Evolutionary conservation across 495 filamentous ascomycete species (phyloP), one percentile per base, ranked within the genome.

Genomic region (Hypoxylon cercidicola): DNA sequence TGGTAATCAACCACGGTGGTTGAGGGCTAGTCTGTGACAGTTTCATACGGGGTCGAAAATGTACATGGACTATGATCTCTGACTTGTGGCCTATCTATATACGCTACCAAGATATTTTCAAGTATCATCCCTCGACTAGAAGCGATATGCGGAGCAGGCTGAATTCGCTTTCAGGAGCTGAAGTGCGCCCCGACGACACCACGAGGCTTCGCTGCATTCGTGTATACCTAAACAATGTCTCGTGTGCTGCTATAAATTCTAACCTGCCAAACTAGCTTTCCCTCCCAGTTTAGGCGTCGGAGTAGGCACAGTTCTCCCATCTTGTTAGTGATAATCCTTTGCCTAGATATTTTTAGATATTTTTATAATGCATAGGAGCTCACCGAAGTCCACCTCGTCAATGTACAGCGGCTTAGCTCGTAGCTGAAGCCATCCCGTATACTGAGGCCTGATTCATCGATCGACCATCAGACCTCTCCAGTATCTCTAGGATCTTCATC

Each of bases 361-460:
- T 16, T 16, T 43, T 3, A 11, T 43, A 43, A 19, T n/a, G n/a
- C n/a, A n/a, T 8, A 43, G 40, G 40, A 16, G 20, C 9, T 43
- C 16, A 18, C 40, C 6, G 16, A 19, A 20, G 40, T 43, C 16
- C 20, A 18, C 16, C 16, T 76, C 76, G 1, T 76, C 75, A 45
- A 20, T 8, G 30, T 51, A 9, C 9, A 35, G 16, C 5, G 7
- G 15, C 32, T 23, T 11, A 37, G 32, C 16, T 43, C 9, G 1
- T 43, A 43, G 16, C 16, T 19, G 16, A 19, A 44, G 39, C 39
- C 21, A 16, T 25, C 54, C 77, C 76, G 13, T 76, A 60, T 12
- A 75, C 76, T 15, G 78, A 75, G 1, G 72, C 70, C 34, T 71
- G 77, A 47, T 45, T 78, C 78, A 45, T 70, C 73, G 34, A 60